Percentiles rank a stretch among this genome's conserved stretches.
Evolutionary conservation across 805 yeast genomes (phyloP).

Genomic region (Wickerhamiella sergipiensis): DNA sequence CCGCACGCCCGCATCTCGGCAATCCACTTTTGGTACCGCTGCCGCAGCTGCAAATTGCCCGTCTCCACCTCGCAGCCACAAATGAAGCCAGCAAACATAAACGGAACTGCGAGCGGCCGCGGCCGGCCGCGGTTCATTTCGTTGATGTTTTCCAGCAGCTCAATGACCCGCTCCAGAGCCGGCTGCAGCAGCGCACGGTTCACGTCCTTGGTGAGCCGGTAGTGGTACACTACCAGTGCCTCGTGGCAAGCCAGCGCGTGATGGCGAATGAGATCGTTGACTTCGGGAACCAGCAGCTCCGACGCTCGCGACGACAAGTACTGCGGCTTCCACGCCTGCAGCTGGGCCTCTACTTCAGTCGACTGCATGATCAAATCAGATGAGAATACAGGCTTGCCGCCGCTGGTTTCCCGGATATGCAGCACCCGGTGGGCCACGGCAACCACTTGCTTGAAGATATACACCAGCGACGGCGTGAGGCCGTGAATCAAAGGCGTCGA

Average conservation of each 20-base stretch:
- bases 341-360: conserved; percentile 33
- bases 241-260: conserved; percentile 71
- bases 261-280: conserved; percentile 60
- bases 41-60: conserved; percentile 37
- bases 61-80: conserved; percentile 69
- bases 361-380: conserved; percentile 11
- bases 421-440: conserved; percentile 49
- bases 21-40: conserved; percentile 56
- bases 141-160: conserved; percentile 51
- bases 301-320: conserved; percentile 28
- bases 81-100: conserved; percentile 81
- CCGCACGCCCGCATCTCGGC: conserved; percentile 37
- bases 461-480: conserved; percentile 63
- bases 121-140: conserved; percentile 31
- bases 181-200: conserved; percentile 46
- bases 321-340: conserved; percentile 58
- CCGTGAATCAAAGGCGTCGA: conserved; percentile 77
- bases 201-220: conserved; percentile 44
- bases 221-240: conserved; percentile 57
- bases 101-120: conserved; percentile 50
- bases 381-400: conserved; percentile 8
- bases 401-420: conserved; percentile 27
- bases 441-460: conserved; percentile 60
- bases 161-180: conserved; percentile 45
- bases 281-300: conserved; percentile 14